A percentile compares a stretch with the other conserved stretches of the same genome.
Conservation (phyloP, 768 basidiomycete genomes). For the Auriscalpium vulgare region DNA sequence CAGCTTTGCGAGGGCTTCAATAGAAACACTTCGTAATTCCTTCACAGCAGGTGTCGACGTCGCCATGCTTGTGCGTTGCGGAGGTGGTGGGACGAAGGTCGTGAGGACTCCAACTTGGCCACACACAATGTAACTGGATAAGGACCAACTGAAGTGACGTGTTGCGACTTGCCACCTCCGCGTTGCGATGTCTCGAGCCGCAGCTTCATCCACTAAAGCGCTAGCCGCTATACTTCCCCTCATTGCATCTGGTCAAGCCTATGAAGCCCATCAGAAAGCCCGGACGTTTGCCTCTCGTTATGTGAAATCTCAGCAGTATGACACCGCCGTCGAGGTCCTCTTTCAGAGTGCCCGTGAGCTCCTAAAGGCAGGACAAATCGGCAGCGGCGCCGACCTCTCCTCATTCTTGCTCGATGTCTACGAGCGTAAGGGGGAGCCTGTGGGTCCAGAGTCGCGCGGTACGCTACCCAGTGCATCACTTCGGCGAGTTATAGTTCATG, state of each 20-base stretch:
- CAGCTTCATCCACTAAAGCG: constrained; percentile 49
- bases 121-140: too few relatives aligned
- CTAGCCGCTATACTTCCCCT: constrained; percentile 70
- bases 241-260: constrained; percentile 62
- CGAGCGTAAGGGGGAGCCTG: constrained; percentile 59
- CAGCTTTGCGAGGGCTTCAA: not conserved
- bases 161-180: too few relatives aligned
- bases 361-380: constrained; percentile 79
- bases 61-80: not conserved
- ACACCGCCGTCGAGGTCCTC: constrained; percentile 86
- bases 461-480: constrained; percentile 17
- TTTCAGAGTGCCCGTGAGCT: constrained; percentile 87
- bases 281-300: constrained; percentile 91
- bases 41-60: not conserved
- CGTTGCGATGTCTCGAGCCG: not conserved
- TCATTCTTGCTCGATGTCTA: constrained; percentile 80
- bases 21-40: not conserved
- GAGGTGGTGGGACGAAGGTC: too few relatives aligned
- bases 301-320: constrained; percentile 70
- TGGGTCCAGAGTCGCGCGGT: constrained; percentile 81
- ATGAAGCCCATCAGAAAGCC: constrained; percentile 95
- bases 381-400: constrained; percentile 84
- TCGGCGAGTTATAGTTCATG: not conserved
- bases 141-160: too few relatives aligned
- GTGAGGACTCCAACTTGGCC: too few relatives aligned